Base-by-base conservation (phyloP, 257 asterid genomes). In the Nicotiana tomentosiformis region DNA sequence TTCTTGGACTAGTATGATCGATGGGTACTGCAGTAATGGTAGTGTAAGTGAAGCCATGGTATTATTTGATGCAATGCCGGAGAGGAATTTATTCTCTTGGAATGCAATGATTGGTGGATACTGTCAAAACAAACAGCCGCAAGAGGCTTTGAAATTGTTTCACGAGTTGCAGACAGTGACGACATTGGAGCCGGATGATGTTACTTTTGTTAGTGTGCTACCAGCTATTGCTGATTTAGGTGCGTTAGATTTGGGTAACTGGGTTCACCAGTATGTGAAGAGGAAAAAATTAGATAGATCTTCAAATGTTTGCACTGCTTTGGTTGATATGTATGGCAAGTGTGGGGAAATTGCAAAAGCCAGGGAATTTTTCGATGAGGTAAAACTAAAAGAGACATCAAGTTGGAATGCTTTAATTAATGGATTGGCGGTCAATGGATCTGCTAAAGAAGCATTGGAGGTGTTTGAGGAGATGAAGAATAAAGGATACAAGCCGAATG, bases 141-240 rank as follows among this genome's bases (percentile, higher is more conserved):
- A 84, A 16, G 94, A 93, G 84, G 95, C 97, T 3, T 66, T 96
- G 66, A 82, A 66, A 51, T 84, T 96, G 94, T 96, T 94, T 80
- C 90, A 83, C 55, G 92, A 87, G 78, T 84, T 96, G 89, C 93
- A 89, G 66, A 89, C 82, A 10, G 82, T 3, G 82, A 84, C 86
- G 20, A 60, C 17, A 33, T 85, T 91, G 32, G 92, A 90, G 83
- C 97, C 93, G 0, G 95, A 94, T 84, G 94, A 89, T 88, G 93
- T 96, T 78, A 94, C 97, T 4, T 87, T 90, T 76, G 96, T 96
- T 23, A 90, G 94, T 74, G 86, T 94, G 78, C 95, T 96, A 78
- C 99, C 99, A 20, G 98, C 99, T 65, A 86, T 96, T 76, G 95
- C 98, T 16, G 93, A 92, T 87, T 85, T 96, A 85, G 98, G 98